Evolutionary conservation across 2,329 filamentous ascomycete species (phyloP).

Genomic region (Paecilomyces fulvus): DNA sequence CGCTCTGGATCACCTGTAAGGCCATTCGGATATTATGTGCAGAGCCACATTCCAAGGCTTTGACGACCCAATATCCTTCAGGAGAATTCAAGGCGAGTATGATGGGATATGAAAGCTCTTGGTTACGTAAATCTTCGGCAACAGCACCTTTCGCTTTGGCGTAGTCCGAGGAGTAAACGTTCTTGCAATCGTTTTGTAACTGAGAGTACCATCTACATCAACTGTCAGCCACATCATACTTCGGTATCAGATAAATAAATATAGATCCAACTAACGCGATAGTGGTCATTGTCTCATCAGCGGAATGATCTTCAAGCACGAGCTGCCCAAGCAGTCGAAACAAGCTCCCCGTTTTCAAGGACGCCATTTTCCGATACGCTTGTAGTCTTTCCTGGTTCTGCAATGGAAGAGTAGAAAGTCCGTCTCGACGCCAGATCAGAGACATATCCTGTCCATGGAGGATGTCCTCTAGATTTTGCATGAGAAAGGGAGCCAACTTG

Average conservation of each 20-base stretch:
- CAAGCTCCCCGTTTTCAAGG: slow-evolving; percentile 13
- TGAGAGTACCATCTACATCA: slow-evolving; percentile 14
- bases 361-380: slow-evolving; percentile 11
- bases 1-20: slow-evolving; percentile 10
- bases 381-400: slow-evolving; percentile 5
- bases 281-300: slow-evolving; percentile 10
- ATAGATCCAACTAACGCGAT: slow-evolving; percentile 8
- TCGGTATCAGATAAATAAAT: not conserved
- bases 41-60: slow-evolving; percentile 8
- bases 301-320: slow-evolving; percentile 9
- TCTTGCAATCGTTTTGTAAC: slow-evolving; percentile 17
- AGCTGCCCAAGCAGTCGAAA: slow-evolving; percentile 14
- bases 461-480: slow-evolving; percentile 14
- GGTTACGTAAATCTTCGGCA: slow-evolving; percentile 14
- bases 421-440: slow-evolving; percentile 15
- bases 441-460: slow-evolving; percentile 15
- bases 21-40: slow-evolving; percentile 11
- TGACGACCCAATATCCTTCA: slow-evolving; percentile 9
- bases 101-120: slow-evolving; percentile 13
- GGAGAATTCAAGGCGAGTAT: slow-evolving; percentile 11
- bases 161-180: slow-evolving; percentile 16
- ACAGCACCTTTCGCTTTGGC: slow-evolving; percentile 11
- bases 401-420: slow-evolving; percentile 7
- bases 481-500: slow-evolving; percentile 9
- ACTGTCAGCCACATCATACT: not conserved